Evolutionary conservation across 2,329 filamentous ascomycete species (phyloP).

Genomic region (Penicillium sp.): DNA sequence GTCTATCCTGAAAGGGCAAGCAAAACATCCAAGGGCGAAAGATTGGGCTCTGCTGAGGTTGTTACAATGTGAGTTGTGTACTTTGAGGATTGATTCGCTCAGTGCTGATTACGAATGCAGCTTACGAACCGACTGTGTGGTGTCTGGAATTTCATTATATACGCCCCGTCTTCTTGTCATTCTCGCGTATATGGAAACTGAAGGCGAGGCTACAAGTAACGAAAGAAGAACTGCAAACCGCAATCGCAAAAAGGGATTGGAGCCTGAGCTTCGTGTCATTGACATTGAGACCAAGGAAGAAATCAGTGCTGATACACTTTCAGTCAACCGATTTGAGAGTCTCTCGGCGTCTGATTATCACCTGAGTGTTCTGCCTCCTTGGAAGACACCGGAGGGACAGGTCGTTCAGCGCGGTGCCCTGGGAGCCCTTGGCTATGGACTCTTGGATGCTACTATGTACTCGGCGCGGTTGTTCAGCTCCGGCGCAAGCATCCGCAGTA

Average conservation of each 20-base stretch:
- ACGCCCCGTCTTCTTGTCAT: conserved; percentile 87
- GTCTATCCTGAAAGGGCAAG: conserved; percentile 73
- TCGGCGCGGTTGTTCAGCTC: conserved; percentile 85
- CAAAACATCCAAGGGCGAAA: conserved; percentile 67
- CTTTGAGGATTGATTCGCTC: neutral
- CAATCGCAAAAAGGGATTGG: conserved; percentile 73
- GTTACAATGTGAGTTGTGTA: conserved; percentile 75
- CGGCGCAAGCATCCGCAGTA: conserved; percentile 69
- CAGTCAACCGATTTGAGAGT: conserved; percentile 80
- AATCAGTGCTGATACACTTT: conserved; percentile 81
- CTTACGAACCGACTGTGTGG: conserved; percentile 93
- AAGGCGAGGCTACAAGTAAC: conserved; percentile 61
- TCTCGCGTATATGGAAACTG: conserved; percentile 81
- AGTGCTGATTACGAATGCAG: conserved; percentile 48
- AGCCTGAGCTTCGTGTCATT: conserved; percentile 87
- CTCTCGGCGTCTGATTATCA: conserved; percentile 91
- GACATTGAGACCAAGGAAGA: conserved; percentile 81
- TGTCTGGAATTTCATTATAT: conserved; percentile 96
- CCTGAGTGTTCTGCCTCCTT: conserved; percentile 76
- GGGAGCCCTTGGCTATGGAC: conserved; percentile 69
- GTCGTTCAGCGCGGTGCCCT: conserved; percentile 69
- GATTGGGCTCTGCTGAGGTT: conserved; percentile 80
- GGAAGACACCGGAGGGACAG: conserved; percentile 60
- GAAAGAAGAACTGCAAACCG: conserved; percentile 55
- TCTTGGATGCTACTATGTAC: conserved; percentile 90